Percentiles rank a stretch among this genome's conserved stretches.
Conservation (phyloP, 2,329 filamentous ascomycete species). For the Colletotrichum spaethianum region DNA sequence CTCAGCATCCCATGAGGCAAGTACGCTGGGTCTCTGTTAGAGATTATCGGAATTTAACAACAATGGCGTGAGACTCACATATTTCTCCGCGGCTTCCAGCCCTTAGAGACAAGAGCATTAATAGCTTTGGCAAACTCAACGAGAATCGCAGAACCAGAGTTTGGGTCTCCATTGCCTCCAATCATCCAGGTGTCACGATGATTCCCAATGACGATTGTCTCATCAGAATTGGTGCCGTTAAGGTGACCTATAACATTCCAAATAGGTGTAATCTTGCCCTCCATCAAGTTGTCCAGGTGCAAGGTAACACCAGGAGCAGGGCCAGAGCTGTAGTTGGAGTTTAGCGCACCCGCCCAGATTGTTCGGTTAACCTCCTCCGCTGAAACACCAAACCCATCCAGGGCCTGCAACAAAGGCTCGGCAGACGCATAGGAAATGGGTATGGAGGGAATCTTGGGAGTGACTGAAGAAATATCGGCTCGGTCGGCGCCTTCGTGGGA, state of each 20-base stretch:
- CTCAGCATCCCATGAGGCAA: conserved; percentile 80
- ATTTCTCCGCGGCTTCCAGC: conserved; percentile 85
- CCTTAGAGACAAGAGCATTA: conserved; percentile 76
- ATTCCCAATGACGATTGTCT: conserved; percentile 85
- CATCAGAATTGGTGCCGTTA: conserved; percentile 81
- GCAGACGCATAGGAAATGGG: conserved; percentile 86
- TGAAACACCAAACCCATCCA: conserved; percentile 82
- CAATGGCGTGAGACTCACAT: conserved; percentile 43
- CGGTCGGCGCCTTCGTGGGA: conserved; percentile 81
- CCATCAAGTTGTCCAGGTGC: conserved; percentile 75
- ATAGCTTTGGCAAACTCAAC: conserved; percentile 83
- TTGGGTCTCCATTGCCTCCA: conserved; percentile 88
- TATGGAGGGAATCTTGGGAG: conserved; percentile 83
- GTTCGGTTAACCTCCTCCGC: conserved; percentile 75
- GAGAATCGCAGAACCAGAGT: conserved; percentile 82
- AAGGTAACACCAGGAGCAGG: conserved; percentile 70
- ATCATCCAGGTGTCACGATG: conserved; percentile 88
- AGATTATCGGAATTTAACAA: rapidly evolving
- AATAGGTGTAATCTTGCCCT: conserved; percentile 78
- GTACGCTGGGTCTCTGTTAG: conserved; percentile 66
- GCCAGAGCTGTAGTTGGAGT: conserved; percentile 59
- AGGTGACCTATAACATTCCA: conserved; percentile 88
- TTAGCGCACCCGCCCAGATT: conserved; percentile 69
- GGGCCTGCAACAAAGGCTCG: conserved; percentile 80
- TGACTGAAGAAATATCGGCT: conserved; percentile 71